Conservation (phyloP, 257 asterid genomes). For the Przewalskia tangutica region DNA sequence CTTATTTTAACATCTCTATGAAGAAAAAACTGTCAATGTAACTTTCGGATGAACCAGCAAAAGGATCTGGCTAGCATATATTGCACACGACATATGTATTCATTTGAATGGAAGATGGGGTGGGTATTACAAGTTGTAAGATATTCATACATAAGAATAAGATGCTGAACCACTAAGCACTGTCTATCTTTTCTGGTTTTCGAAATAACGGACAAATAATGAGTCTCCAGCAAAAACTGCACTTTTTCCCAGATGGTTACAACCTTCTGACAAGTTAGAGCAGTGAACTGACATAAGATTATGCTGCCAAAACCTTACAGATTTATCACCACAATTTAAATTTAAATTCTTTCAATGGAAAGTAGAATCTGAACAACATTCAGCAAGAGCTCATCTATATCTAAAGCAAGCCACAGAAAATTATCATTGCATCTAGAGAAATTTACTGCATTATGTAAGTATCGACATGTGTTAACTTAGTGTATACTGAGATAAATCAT, state of each 20-base stretch:
- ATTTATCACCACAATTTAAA: neutral
- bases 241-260: neutral
- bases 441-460: neutral
- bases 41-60: neutral
- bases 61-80: neutral
- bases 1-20: neutral
- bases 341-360: neutral
- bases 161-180: neutral
- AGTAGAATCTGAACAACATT: neutral
- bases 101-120: neutral
- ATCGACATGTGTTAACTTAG: neutral
- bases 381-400: neutral
- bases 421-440: neutral
- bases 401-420: neutral
- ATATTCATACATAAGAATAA: neutral
- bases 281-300: neutral
- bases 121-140: neutral
- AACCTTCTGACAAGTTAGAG: neutral
- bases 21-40: neutral
- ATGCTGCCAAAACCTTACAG: neutral
- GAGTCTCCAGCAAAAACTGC: neutral
- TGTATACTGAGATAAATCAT: conserved; percentile 4
- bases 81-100: neutral
- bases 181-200: neutral
- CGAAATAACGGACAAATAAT: neutral